phyloP scores from a whole-genome alignment of 1,284 basidiomycete species.

The Cutaneotrichosporon spelunceum region DNA sequence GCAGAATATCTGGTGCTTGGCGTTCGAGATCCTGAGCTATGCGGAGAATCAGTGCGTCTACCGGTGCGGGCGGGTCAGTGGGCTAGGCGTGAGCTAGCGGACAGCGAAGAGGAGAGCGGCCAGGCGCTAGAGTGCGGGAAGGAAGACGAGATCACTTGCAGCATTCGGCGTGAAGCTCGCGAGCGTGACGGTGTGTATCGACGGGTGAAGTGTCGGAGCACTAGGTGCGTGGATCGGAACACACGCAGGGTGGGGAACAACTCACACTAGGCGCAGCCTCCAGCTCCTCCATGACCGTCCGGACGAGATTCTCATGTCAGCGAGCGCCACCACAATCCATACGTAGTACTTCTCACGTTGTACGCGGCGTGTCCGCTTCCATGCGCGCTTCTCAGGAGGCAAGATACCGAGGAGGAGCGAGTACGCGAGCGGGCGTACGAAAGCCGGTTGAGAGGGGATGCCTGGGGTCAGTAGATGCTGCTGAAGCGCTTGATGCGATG shows the following conservation, averaged over 20 bases:
- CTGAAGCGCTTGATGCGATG: slow-evolving; percentile 10
- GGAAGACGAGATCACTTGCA: background rate
- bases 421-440: slow-evolving; percentile 47
- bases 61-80: slow-evolving; percentile 27
- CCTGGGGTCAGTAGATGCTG: slow-evolving; percentile 21
- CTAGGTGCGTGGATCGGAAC: background rate
- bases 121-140: too few relatives aligned
- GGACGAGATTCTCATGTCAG: slow-evolving; percentile 28
- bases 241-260: background rate
- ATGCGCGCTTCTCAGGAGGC: slow-evolving; percentile 37
- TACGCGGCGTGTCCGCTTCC: slow-evolving; percentile 30
- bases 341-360: slow-evolving; percentile 42
- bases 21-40: slow-evolving; percentile 45
- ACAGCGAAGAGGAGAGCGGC: background rate
- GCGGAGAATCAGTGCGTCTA: slow-evolving; percentile 37
- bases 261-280: slow-evolving; percentile 27
- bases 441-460: slow-evolving; percentile 46
- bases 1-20: slow-evolving; percentile 30
- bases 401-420: slow-evolving; percentile 43
- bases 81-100: slow-evolving; percentile 20
- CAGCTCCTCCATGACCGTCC: slow-evolving; percentile 35
- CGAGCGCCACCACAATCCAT: slow-evolving; percentile 8
- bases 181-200: background rate
- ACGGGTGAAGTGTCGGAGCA: background rate
- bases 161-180: background rate